Percentiles rank a stretch among this genome's conserved stretches.
Conservation (phyloP, 148 eudicot species). For the Vaccinium macrocarpon region DNA sequence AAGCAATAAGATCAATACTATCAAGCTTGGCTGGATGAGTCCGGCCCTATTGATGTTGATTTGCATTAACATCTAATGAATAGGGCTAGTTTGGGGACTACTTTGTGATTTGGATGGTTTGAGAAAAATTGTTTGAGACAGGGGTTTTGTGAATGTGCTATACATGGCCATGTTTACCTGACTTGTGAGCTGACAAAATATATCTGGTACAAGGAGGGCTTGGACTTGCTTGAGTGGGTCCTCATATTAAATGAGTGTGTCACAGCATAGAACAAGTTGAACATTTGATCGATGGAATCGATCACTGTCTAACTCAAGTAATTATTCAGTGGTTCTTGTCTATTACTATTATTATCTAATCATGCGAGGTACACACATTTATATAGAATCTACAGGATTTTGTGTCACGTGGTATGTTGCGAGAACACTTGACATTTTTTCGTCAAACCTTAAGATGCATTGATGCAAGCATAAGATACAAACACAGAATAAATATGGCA, state of each 20-base stretch:
- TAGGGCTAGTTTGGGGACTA: background rate
- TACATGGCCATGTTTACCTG: background rate
- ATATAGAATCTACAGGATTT: too few species aligned
- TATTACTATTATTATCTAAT: too few species aligned
- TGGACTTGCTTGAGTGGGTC: slow-evolving; percentile 22
- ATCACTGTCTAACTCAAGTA: background rate
- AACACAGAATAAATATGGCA: too few species aligned
- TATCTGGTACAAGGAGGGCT: background rate
- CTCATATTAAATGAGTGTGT: slow-evolving; percentile 4
- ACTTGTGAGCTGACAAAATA: slow-evolving; percentile 15
- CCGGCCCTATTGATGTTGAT: background rate
- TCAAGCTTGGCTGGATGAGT: slow-evolving; percentile 6
- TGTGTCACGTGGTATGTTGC: too few species aligned
- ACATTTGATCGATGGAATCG: background rate
- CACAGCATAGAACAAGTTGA: background rate
- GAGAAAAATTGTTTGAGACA: background rate
- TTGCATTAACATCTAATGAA: background rate
- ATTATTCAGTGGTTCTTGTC: too few species aligned
- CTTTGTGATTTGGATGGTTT: background rate
- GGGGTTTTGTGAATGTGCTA: slow-evolving; percentile 15
- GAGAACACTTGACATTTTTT: too few species aligned
- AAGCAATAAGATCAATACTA: background rate
- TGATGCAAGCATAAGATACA: background rate
- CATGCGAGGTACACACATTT: too few species aligned
- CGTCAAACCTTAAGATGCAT: background rate